Evolutionary conservation across 73 alveolate genomes (phyloP).

Genomic region (Paraurostyla sp.): DNA sequence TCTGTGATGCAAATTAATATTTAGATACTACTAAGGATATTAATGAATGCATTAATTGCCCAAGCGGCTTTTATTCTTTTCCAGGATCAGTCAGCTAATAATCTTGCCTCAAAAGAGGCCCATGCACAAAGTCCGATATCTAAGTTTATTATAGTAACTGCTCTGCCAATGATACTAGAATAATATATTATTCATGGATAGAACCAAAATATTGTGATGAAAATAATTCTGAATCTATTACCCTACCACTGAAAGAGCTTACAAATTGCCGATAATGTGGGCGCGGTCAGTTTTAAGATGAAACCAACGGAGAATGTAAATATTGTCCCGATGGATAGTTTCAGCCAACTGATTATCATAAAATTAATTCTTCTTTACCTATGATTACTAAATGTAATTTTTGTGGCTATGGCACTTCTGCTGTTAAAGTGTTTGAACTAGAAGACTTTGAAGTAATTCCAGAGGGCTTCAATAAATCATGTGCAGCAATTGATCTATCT

Average conservation of each 20-base stretch:
- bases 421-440: background rate
- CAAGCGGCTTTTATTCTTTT: background rate
- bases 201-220: background rate
- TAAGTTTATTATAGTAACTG: background rate
- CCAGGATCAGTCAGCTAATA: constrained; percentile 26
- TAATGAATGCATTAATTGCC: background rate
- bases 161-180: background rate
- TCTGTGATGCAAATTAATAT: background rate
- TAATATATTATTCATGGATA: background rate
- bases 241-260: background rate
- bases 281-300: background rate
- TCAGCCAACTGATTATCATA: background rate
- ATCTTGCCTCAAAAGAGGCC: background rate
- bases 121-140: background rate
- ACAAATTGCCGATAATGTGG: background rate
- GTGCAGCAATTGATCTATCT: background rate
- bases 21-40: background rate
- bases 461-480: background rate
- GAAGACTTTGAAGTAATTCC: background rate
- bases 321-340: background rate
- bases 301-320: background rate
- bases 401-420: background rate
- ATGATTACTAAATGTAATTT: background rate
- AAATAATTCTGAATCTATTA: background rate
- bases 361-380: background rate